Percentiles rank a stretch among this genome's conserved stretches.
phyloP scores from a whole-genome alignment of 208 protist genomes.

The Acanthamoeba healyi region DNA sequence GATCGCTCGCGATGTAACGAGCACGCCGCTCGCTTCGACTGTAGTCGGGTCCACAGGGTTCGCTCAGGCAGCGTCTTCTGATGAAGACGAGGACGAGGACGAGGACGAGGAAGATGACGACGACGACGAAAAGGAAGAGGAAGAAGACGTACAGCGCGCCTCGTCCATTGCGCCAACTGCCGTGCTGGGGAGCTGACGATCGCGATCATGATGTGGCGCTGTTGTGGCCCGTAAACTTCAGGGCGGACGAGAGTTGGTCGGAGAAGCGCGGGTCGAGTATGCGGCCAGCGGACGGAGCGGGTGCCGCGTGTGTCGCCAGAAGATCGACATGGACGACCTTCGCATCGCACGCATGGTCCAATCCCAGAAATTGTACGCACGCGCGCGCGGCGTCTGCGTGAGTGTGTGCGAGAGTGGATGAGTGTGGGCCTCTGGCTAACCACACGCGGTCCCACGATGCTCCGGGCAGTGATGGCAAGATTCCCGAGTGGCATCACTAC shows the following conservation, averaged over 20 bases:
- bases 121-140: not conserved
- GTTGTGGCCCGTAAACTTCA: too few species aligned
- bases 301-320: constrained; percentile 7
- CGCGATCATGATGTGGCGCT: not conserved
- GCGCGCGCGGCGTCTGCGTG: too few species aligned
- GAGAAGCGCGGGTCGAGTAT: constrained; percentile 14
- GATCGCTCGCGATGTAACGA: too few species aligned
- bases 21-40: too few species aligned
- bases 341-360: constrained; percentile 28
- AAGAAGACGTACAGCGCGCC: too few species aligned
- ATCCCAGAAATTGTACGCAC: constrained; percentile 32
- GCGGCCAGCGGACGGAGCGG: constrained; percentile 3
- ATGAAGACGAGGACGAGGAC: constrained; percentile 10
- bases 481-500: constrained; percentile 45
- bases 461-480: constrained; percentile 8
- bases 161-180: too few species aligned
- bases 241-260: not conserved
- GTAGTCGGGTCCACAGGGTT: too few species aligned
- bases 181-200: too few species aligned
- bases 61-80: not conserved
- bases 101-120: constrained; percentile 29
- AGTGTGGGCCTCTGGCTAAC: too few species aligned
- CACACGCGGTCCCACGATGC: too few species aligned
- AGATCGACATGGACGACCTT: constrained; percentile 26
- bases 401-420: too few species aligned